Base-by-base conservation (phyloP, 805 yeast genomes). In the Candida xyloterini region DNA sequence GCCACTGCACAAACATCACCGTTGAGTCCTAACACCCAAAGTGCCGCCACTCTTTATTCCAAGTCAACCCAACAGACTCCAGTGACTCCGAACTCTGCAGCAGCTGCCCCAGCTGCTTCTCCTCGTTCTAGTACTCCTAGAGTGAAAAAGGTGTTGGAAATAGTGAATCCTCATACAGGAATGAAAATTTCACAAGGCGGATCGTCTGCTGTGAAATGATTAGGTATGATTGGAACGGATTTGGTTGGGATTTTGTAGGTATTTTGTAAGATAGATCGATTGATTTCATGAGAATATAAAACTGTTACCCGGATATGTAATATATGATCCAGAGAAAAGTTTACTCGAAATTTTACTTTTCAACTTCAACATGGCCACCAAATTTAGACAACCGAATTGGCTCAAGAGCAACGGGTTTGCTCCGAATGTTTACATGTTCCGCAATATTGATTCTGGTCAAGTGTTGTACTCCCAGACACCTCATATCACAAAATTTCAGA, bases 401-500 rank as follows among this genome's bases (percentile, higher is more conserved):
- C 65, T 81, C 32, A 62, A 67, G 36, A 59, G 63, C 41, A 76
- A 83, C 48, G 76, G 78, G 8, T 76, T 78, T 60, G 95, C 87
- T 3, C 96, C 97, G 8, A 90, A 84, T 56, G 84, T 90, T 10
- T 86, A 74, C 57, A 64, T 88, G 30, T 91, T 85, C 70, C 78
- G 93, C 59, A 89, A 90, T 68, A 63, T 87, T 34, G 93, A 87
- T 65, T 73, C 84, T 28, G 97, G 96, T 5, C 96, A 90, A 68
- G 95, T 89, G 14, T 63, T 87, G 9, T 90, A 88, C 61, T 81
- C 96, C 5, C 96, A 90, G 64, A 75, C 84, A 10, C 93, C 96
- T 27, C 71, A 70, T 43, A 71, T 81, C 66, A 38, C 74, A 46
- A 28, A 52, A 27, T 63, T 70, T 29, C 84, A 84, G 60, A 79